Conservation (phyloP, 2,329 filamentous ascomycete genomes). For the Fusarium temperatum region DNA sequence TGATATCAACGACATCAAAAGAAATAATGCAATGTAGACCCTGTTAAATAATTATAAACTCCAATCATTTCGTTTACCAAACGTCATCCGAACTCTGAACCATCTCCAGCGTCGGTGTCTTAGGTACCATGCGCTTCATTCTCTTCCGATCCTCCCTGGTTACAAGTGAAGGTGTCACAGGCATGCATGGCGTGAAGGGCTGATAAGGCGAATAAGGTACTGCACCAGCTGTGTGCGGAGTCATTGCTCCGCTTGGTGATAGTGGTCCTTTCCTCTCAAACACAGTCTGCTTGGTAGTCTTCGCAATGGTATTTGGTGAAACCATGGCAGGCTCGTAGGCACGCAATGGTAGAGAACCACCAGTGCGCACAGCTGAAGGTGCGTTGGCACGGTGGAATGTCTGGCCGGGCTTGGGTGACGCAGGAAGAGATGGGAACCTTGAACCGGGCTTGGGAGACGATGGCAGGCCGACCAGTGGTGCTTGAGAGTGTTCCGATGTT, state of each 20-base stretch:
- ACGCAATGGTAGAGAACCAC: conserved; percentile 66
- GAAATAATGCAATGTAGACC: conserved; percentile 26
- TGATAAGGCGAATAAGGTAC: conserved; percentile 83
- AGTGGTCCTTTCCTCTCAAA: conserved; percentile 66
- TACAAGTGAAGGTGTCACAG: conserved; percentile 79
- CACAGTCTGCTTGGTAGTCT: conserved; percentile 70
- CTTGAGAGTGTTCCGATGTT: conserved; percentile 60
- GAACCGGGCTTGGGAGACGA: conserved; percentile 52
- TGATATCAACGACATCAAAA: conserved; percentile 39
- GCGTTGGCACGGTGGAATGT: conserved; percentile 60
- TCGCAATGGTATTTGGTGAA: conserved; percentile 58
- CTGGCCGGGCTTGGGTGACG: conserved; percentile 61
- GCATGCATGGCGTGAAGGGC: conserved; percentile 78
- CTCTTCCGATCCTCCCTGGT: conserved; percentile 76
- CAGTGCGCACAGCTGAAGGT: conserved; percentile 65
- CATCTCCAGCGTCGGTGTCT: conserved; percentile 70
- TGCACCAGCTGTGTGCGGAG: conserved; percentile 68
- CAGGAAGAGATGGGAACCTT: conserved; percentile 52
- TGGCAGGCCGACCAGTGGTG: conserved; percentile 61
- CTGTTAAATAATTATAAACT: conserved; percentile 2
- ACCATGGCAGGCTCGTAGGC: conserved; percentile 67
- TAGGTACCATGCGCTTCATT: conserved; percentile 70
- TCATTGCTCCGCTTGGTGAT: conserved; percentile 66
- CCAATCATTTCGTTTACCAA: conserved; percentile 59
- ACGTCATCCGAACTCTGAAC: conserved; percentile 70